Evolutionary conservation across 805 yeast genomes (phyloP), one percentile per base, ranked within the genome.

Genomic region (Groenewaldozyma tartarivorans): DNA sequence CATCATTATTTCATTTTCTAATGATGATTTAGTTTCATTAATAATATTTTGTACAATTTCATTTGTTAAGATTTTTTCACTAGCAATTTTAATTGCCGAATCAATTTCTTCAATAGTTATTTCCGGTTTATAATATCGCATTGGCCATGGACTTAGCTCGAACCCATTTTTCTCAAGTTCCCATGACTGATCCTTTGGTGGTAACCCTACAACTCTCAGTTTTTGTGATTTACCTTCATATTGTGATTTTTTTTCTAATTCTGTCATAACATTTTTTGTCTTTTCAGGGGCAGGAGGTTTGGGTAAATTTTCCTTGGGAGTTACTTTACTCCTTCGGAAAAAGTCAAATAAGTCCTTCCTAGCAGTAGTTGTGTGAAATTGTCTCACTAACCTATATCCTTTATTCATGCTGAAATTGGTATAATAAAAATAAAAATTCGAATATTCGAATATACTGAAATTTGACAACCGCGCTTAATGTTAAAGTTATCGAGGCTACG

Each of bases 121-220:
- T 26, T 45, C 49, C 6, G 53, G 42, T 11, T 45, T 36, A 40
- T 48, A 43, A 21, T 40, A 46, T 30, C 43, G 48, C 4, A 56
- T 47, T 20, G 64, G 63, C 55, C 56, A 60, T 5, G 62, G 51
- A n/a, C 44, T 37, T 39, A 60, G 42, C 9, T 21, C 43, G 41
- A 48, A 46, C 20, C 45, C 48, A 24, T 38, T 41, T 17, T 34
- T 18, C 20, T 38, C 42, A 18, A 38, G 42, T 29, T 40, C 37
- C 51, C 54, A 47, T 27, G 45, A 35, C 7, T 41, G 39, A 2
- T 37, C 44, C 5, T 22, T 20, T 2, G 39, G 42, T 2, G 57
- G 56, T 13, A 27, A 34, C 1, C 56, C 57, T 18, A 53, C 39
- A 9, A 51, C 52, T 40, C 52, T 41, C 31, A 53, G 47, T 27